Conservation (phyloP, 345 rosid genomes). For the Excoecaria cochinchinensis region DNA sequence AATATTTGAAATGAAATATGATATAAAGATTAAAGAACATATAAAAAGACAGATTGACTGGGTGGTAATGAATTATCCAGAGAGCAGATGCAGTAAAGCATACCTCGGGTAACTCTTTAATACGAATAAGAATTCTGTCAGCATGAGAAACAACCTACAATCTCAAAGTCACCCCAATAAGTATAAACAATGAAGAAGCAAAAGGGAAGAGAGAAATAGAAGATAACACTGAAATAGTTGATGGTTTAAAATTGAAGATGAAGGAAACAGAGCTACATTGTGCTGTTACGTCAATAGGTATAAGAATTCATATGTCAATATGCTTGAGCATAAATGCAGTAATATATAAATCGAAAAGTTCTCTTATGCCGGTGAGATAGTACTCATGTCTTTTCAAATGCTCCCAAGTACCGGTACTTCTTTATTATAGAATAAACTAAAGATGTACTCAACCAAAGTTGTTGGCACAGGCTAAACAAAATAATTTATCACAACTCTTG, state of each 20-base stretch:
- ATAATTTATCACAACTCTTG: slow-evolving; percentile 17
- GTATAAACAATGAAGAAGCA: neutral
- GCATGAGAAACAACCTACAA: neutral
- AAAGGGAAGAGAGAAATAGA: neutral
- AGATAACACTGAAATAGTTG: neutral
- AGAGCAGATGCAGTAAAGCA: slow-evolving; percentile 18
- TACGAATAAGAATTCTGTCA: neutral
- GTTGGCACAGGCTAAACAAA: slow-evolving; percentile 16
- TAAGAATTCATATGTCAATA: slow-evolving; percentile 1
- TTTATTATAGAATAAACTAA: neutral
- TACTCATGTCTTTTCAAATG: neutral
- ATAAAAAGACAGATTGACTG: neutral
- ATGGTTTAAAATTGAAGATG: neutral
- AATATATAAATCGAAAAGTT: neutral
- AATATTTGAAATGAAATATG: neutral
- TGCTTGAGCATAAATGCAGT: neutral
- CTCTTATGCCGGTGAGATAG: neutral
- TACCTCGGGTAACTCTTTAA: slow-evolving; percentile 21
- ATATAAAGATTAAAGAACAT: neutral
- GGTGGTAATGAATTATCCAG: slow-evolving; percentile 11
- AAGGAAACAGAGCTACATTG: neutral
- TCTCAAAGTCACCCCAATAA: neutral
- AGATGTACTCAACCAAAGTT: neutral
- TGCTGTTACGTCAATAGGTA: neutral
- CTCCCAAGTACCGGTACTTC: neutral